A percentile compares a stretch with the other conserved stretches of the same genome.
Evolutionary conservation across 2,329 filamentous ascomycete species (phyloP).

Genomic region (Aquanectria penicillioides): DNA sequence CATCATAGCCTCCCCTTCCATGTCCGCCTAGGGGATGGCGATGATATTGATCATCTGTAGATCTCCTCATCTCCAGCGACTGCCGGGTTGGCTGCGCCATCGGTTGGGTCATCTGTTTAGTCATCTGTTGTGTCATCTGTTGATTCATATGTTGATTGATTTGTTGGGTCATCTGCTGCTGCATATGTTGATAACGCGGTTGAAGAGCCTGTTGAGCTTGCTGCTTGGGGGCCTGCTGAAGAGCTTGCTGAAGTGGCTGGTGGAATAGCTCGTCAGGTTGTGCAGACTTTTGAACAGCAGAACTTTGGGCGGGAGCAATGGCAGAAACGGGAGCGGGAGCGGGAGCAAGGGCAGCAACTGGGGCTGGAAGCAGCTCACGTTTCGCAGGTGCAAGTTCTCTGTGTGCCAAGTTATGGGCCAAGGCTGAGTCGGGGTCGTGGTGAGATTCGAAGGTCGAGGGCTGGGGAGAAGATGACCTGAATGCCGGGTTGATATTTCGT

Average conservation of each 20-base stretch:
- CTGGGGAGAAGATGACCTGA: conserved; percentile 94
- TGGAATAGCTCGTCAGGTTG: conserved; percentile 34
- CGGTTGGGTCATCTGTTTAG: conserved; percentile 23
- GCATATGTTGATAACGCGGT: conserved; percentile 26
- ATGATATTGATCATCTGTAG: conserved; percentile 38
- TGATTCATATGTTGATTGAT: conserved; percentile 12
- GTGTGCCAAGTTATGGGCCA: conserved; percentile 76
- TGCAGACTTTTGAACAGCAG: conserved; percentile 58
- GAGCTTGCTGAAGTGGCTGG: conserved; percentile 25
- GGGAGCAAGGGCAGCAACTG: too few species aligned
- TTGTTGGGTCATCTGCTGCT: conserved; percentile 7
- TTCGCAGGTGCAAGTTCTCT: conserved; percentile 56
- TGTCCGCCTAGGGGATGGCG: conserved; percentile 33
- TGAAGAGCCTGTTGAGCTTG: conserved; percentile 16
- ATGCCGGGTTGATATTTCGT: conserved; percentile 93
- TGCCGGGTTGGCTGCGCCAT: conserved; percentile 27
- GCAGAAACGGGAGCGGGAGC: conserved; percentile 23
- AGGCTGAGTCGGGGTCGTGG: conserved; percentile 81
- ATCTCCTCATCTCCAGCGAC: conserved; percentile 37
- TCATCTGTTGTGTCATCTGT: conserved; percentile 20
- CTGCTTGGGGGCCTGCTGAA: conserved; percentile 14
- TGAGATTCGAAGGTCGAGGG: conserved; percentile 93
- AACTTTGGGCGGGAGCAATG: too few species aligned
- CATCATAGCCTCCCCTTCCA: conserved; percentile 50
- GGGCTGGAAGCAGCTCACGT: too few species aligned